Evolutionary conservation across 371 early-diverging fungal genomes (phyloP).

Genomic region (Coemansia sp.): DNA sequence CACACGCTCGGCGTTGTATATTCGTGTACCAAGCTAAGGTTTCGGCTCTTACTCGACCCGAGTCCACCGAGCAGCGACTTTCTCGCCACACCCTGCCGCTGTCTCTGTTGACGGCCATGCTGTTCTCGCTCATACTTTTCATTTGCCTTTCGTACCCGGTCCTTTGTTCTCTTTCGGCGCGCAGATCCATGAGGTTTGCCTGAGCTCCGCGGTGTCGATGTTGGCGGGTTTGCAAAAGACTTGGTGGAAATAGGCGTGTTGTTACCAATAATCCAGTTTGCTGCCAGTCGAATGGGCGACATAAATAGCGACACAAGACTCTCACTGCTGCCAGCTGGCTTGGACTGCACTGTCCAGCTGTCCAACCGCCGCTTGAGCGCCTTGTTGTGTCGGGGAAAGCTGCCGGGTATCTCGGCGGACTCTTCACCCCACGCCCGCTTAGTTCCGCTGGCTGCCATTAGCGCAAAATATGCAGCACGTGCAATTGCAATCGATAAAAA

Average conservation of each 20-base stretch:
- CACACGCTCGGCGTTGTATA: constrained; percentile 18
- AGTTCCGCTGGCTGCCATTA: constrained; percentile 4
- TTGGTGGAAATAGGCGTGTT: neutral
- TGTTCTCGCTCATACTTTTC: neutral
- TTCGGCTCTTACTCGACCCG: constrained; percentile 9
- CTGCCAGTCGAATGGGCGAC: constrained; percentile 21
- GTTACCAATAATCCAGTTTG: constrained; percentile 17
- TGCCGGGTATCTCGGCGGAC: constrained; percentile 26
- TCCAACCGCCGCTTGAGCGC: constrained; percentile 4
- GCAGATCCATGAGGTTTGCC: neutral
- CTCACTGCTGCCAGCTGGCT: neutral
- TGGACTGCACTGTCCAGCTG: neutral
- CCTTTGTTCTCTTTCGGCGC: neutral
- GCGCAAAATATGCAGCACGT: neutral
- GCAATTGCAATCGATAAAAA: constrained; percentile 3
- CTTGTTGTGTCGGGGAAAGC: constrained; percentile 11
- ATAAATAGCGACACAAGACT: constrained; percentile 22
- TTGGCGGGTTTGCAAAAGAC: neutral
- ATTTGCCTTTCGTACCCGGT: neutral
- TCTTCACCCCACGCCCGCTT: constrained; percentile 28
- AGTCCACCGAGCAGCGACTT: neutral
- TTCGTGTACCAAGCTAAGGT: constrained; percentile 22
- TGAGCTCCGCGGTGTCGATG: neutral
- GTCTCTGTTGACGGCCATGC: neutral
- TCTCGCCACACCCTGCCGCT: neutral